Conservation (phyloP, 139 green algal genomes). For the Nannochloris sp. region DNA sequence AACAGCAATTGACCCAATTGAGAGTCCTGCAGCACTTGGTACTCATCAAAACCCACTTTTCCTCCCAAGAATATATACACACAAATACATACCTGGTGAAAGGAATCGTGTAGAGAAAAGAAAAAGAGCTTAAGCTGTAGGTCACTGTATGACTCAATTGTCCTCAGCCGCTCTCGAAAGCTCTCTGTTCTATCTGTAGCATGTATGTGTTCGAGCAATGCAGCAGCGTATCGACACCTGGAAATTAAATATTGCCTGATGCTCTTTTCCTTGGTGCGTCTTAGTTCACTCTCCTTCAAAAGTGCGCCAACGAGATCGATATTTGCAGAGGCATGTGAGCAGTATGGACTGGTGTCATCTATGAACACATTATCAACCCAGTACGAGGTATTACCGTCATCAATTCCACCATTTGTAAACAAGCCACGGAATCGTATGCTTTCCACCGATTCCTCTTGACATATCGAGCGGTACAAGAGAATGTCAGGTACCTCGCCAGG, state of each 20-base stretch:
- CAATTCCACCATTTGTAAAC: neutral
- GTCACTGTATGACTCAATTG: slow-evolving; percentile 1
- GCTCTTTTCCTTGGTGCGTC: neutral
- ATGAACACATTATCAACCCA: slow-evolving; percentile 12
- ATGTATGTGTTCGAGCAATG: slow-evolving; percentile 7
- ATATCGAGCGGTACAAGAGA: neutral
- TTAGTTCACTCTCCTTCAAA: neutral
- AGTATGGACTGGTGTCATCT: neutral
- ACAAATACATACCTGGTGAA: neutral
- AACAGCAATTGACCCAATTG: slow-evolving; percentile 6
- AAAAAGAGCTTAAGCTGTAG: slow-evolving; percentile 6
- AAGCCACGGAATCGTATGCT: slow-evolving; percentile 9
- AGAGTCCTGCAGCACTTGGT: neutral
- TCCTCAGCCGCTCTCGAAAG: neutral
- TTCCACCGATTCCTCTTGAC: neutral
- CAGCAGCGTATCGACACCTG: slow-evolving; percentile 9
- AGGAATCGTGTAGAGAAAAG: neutral
- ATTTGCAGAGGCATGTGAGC: slow-evolving; percentile 9
- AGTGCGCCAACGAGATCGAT: neutral
- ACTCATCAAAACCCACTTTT: neutral
- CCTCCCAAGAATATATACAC: neutral
- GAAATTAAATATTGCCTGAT: neutral
- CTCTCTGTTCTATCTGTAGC: neutral
- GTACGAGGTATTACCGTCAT: slow-evolving; percentile 2
- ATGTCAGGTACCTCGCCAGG: neutral